Evolutionary conservation across 129 eudicot genomes (phyloP), one percentile per base, ranked within the genome.

Genomic region (Dittrichia graveolens): DNA sequence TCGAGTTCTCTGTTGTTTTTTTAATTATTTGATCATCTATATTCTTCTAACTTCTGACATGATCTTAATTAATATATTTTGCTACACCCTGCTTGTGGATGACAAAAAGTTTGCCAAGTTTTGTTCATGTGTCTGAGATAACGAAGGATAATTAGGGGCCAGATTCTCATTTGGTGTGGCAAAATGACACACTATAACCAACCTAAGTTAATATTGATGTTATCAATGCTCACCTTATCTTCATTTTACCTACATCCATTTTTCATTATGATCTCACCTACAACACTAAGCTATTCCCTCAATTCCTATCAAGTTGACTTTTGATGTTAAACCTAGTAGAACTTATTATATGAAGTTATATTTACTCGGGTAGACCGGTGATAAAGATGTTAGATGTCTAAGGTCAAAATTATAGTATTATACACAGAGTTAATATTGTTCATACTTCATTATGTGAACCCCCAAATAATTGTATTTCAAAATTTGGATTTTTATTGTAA

Each of bases 71-170:
- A n/a, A 47, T 34, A 0, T 67, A 19, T 16, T 49, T 8, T 57
- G 48, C 4, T 39, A 39, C n/a, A 37, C 1, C 31, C 31, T 35
- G 6, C 45, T 60, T 12, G 10, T 1, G 18, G 37, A 60, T 0
- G 13, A 11, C 11, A 18, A 37, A 58, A 24, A 35, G 31, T 8
- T 57, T 59, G 34, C 43, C 42, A 58, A 9, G 43, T 34, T 59
- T 14, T 50, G 61, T 68, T 68, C 48, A 42, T 2, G 14, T 58
- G 43, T 56, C 56, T 58, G 53, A 40, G 75, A 69, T 41, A 15
- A 54, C 13, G 0, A 13, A 69, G 52, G 19, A 55, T 53, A 53
- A 40, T 24, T 24, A 0, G 2, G 63, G 61, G 50, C 12, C 74
- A 38, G 52, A 8, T 69, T 52, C 16, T 69, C 47, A 54, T 9